Evolutionary conservation across 1,284 basidiomycete genomes (phyloP).

Genomic region (Mycena sp.): DNA sequence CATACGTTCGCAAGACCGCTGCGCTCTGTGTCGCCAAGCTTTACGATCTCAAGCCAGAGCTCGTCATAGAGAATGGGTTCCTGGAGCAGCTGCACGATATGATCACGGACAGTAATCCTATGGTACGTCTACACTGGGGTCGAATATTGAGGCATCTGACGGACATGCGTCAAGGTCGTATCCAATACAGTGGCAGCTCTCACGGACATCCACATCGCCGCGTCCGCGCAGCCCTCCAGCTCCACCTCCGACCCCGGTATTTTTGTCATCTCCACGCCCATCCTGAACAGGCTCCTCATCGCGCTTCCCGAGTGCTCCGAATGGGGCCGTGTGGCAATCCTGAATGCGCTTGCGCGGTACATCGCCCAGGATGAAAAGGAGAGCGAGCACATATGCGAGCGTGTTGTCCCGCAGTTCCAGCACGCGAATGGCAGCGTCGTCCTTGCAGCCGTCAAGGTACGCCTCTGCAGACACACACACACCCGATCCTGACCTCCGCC

Average conservation of each 20-base stretch:
- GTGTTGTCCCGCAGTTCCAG: slow-evolving; percentile 98
- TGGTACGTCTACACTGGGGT: slow-evolving; percentile 65
- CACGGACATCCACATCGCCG: slow-evolving; percentile 89
- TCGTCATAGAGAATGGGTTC: slow-evolving; percentile 96
- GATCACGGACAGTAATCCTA: slow-evolving; percentile 96
- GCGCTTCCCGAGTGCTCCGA: slow-evolving; percentile 99
- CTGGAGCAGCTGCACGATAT: slow-evolving; percentile 89
- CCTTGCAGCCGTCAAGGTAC: slow-evolving; percentile 91
- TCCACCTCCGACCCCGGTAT: slow-evolving; percentile 71
- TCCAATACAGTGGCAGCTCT: slow-evolving; percentile 94
- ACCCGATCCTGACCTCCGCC: slow-evolving; percentile 1
- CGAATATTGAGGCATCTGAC: slow-evolving; percentile 7
- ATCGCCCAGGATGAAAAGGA: slow-evolving; percentile 89
- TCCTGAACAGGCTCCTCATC: slow-evolving; percentile 92
- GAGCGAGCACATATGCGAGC: slow-evolving; percentile 98
- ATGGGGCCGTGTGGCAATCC: slow-evolving; percentile 96
- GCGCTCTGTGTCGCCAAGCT: slow-evolving; percentile 96
- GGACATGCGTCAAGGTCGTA: slow-evolving; percentile 76
- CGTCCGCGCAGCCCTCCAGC: slow-evolving; percentile 62
- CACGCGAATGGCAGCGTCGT: slow-evolving; percentile 97
- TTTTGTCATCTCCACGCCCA: slow-evolving; percentile 84
- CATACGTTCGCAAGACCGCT: slow-evolving; percentile 97
- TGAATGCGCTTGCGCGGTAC: slow-evolving; percentile 90
- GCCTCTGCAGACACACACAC: slow-evolving; percentile 6
- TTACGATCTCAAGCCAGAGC: slow-evolving; percentile 95